Evolutionary conservation across 331 rosid genomes (phyloP).

Genomic region (Rosa hybrid): DNA sequence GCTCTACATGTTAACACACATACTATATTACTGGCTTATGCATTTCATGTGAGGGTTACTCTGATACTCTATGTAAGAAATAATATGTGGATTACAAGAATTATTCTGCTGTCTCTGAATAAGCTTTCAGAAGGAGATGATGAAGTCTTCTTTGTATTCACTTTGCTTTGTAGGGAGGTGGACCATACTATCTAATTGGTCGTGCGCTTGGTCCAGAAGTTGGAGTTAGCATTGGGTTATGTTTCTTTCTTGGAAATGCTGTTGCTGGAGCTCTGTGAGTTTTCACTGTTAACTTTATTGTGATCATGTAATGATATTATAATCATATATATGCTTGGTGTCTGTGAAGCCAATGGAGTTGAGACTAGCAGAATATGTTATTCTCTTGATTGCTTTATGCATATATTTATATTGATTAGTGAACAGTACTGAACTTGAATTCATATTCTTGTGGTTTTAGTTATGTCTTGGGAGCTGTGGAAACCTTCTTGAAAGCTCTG

Average conservation of each 20-base stretch:
- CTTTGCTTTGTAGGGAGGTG: slow-evolving; percentile 83
- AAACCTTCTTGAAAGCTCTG: slow-evolving; percentile 94
- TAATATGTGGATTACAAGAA: neutral
- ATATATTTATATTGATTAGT: neutral
- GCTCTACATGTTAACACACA: neutral
- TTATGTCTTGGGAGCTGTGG: slow-evolving; percentile 98
- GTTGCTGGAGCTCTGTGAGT: slow-evolving; percentile 99
- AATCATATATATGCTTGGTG: slow-evolving; percentile 9
- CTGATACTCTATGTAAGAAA: neutral
- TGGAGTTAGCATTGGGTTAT: slow-evolving; percentile 99
- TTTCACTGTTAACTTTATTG: slow-evolving; percentile 16
- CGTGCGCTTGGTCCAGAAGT: slow-evolving; percentile 99
- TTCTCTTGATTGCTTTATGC: slow-evolving; percentile 24
- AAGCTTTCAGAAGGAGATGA: neutral
- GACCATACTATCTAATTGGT: slow-evolving; percentile 98
- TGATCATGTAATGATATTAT: slow-evolving; percentile 2
- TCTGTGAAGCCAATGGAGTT: slow-evolving; percentile 20
- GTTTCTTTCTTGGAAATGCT: slow-evolving; percentile 98
- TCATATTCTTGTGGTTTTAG: slow-evolving; percentile 53
- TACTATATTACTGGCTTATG: slow-evolving; percentile 4
- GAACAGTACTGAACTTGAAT: slow-evolving; percentile 4
- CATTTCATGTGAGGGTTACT: neutral
- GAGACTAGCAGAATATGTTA: slow-evolving; percentile 20
- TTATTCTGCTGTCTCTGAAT: neutral
- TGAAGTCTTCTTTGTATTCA: slow-evolving; percentile 10